A percentile compares a stretch with the other conserved stretches of the same genome.
phyloP scores from a whole-genome alignment of 306 rosid species.

The Malus domestica region ASM211411v1 NC_041803.1:10378501-10379000 shows the following conservation, averaged over 20 bases:
- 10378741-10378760: neutral
- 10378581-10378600: constrained; percentile 48
- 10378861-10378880: constrained; percentile 79
- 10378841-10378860: constrained; percentile 77
- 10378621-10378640: constrained; percentile 84
- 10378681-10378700: neutral
- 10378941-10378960: neutral
- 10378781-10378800: constrained; percentile 8
- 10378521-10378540: constrained; percentile 68
- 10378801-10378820: constrained; percentile 80
- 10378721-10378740: neutral
- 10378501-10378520: constrained; percentile 52
- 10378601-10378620: constrained; percentile 70
- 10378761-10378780: neutral
- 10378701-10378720: neutral
- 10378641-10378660: neutral
- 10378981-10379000: neutral
- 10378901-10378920: constrained; percentile 51
- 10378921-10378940: neutral
- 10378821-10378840: constrained; percentile 92
- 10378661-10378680: neutral
- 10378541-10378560: constrained; percentile 74
- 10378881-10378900: constrained; percentile 77
- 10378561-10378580: constrained; percentile 94
- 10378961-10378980: neutral